phyloP scores from a whole-genome alignment of 441 rosid species.

The Aleurites moluccanus region DNA sequence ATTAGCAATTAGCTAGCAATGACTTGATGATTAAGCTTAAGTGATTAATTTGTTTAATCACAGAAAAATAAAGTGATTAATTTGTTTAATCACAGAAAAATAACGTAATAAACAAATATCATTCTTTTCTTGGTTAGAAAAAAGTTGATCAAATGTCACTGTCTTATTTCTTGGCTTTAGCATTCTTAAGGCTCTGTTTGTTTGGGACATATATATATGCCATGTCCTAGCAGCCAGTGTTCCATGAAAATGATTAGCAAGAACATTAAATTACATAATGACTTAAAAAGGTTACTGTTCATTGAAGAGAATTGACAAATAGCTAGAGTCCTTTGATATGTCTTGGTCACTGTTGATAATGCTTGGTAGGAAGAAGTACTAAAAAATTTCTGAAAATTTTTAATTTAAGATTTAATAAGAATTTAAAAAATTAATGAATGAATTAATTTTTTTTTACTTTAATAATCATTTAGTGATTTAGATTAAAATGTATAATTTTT shows the following conservation, averaged over 20 bases:
- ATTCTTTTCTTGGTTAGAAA: slow-evolving; percentile 31
- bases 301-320: not conserved
- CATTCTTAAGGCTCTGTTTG: slow-evolving; percentile 10
- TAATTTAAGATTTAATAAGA: too few species aligned
- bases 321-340: not conserved
- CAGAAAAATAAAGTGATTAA: too few species aligned
- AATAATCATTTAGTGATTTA: too few species aligned
- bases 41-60: slow-evolving; percentile 10
- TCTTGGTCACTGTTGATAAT: not conserved
- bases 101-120: not conserved
- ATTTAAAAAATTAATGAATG: too few species aligned
- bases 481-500: too few species aligned
- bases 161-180: slow-evolving; percentile 21
- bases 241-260: slow-evolving; percentile 23
- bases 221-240: slow-evolving; percentile 9
- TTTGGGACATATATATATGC: slow-evolving; percentile 19
- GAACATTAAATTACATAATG: not conserved
- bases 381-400: too few species aligned
- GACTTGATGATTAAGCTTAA: slow-evolving; percentile 20
- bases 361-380: too few species aligned
- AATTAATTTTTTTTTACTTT: too few species aligned
- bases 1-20: not conserved
- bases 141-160: slow-evolving; percentile 38
- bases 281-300: too few species aligned
- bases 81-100: too few species aligned